Conservation (phyloP, 495 filamentous ascomycete genomes). For the Aspergillus bertholletiae region DNA sequence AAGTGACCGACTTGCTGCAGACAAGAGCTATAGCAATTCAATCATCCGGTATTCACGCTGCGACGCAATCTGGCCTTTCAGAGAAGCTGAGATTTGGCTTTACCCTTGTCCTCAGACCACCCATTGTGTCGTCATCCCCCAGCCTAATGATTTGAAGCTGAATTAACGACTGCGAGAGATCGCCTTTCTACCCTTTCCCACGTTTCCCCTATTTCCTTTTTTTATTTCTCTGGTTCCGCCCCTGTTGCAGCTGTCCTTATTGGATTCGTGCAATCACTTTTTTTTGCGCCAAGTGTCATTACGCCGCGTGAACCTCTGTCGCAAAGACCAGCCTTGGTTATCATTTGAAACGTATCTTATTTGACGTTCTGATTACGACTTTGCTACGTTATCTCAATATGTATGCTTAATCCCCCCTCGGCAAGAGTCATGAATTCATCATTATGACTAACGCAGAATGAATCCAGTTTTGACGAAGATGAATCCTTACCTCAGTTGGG, state of each 20-base stretch:
- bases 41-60: conserved; percentile 4
- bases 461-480: conserved; percentile 29
- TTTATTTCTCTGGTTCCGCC: not conserved
- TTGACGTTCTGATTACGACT: conserved; percentile 5
- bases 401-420: not conserved
- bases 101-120: conserved; percentile 11
- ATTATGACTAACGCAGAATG: too few relatives aligned
- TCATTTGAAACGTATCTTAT: not conserved
- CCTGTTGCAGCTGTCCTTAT: not conserved
- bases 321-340: not conserved
- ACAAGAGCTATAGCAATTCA: conserved; percentile 1
- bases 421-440: too few relatives aligned
- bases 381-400: conserved; percentile 8
- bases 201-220: not conserved
- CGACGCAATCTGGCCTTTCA: conserved; percentile 25
- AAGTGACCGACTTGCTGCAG: not conserved
- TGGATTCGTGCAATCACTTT: conserved; percentile 1
- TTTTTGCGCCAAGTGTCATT: not conserved
- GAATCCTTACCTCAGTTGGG: conserved; percentile 55
- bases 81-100: conserved; percentile 9
- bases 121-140: conserved; percentile 1
- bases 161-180: conserved; percentile 16
- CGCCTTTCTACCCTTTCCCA: conserved; percentile 7
- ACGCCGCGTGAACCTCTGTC: not conserved
- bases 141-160: conserved; percentile 14